These are phyloP conservation scores for Monilinia vaccinii-corymbosi DNA, from an alignment of 2,329 filamentous ascomycete species.

Conservation along the genomic window DNA sequence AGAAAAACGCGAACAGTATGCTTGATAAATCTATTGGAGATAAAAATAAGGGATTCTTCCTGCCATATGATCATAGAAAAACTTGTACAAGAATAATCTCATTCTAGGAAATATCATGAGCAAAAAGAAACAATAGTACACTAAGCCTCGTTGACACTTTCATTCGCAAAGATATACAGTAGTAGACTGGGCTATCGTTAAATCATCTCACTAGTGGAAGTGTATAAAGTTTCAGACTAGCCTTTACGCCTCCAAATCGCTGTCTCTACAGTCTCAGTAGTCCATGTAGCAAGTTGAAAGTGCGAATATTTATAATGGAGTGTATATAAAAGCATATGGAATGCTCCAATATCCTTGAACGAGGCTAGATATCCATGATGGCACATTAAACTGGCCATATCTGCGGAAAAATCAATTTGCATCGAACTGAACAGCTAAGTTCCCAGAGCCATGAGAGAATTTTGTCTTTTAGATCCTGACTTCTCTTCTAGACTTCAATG, in stretches of 20 bases:
- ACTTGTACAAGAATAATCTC: too few species aligned
- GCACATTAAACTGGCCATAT: neutral
- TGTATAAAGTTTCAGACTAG: neutral
- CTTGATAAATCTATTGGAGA: neutral
- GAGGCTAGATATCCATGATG: accelerated
- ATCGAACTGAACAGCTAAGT: neutral
- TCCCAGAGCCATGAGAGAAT: neutral
- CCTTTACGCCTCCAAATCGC: neutral
- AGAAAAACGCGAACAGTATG: too few species aligned
- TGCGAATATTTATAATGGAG: too few species aligned
- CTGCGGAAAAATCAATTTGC: neutral
- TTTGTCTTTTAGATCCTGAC: neutral
- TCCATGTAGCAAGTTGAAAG: neutral
- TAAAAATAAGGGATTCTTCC: too few species aligned
- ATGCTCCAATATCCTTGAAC: neutral
- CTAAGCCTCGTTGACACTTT: neutral
- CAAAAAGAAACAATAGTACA: too few species aligned
- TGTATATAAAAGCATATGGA: neutral
- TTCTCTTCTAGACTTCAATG: neutral
- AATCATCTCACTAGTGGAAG: neutral
- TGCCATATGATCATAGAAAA: too few species aligned
- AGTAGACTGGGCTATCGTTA: neutral
- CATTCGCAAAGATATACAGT: too few species aligned
- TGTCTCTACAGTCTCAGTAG: neutral
- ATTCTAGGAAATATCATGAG: too few species aligned